Conservation (phyloP, 1,284 basidiomycete genomes). For the Sanghuangporus baumii region DNA sequence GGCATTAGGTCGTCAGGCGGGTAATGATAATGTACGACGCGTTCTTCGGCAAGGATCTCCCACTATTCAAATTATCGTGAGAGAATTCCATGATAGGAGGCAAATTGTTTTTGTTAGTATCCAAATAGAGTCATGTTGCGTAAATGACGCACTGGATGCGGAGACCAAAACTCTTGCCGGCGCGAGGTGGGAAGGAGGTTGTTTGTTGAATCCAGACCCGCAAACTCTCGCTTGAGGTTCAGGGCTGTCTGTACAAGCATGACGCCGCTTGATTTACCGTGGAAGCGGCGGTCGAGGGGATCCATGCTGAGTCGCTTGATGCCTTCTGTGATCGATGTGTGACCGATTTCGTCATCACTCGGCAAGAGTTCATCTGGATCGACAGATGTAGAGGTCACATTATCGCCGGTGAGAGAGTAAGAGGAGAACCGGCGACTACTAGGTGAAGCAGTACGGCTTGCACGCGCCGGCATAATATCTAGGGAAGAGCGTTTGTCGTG, state of each 20-base stretch:
- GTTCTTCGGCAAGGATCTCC: slow-evolving; percentile 33
- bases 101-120: not conserved
- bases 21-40: slow-evolving; percentile 35
- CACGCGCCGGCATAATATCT: slow-evolving; percentile 15
- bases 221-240: slow-evolving; percentile 56
- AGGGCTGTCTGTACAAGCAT: slow-evolving; percentile 62
- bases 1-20: slow-evolving; percentile 59
- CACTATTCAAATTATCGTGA: slow-evolving; percentile 32
- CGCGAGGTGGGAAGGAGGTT: slow-evolving; percentile 5
- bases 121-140: not conserved
- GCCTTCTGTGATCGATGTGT: slow-evolving; percentile 33
- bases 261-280: slow-evolving; percentile 67
- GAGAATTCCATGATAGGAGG: not conserved
- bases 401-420: not conserved
- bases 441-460: slow-evolving; percentile 12
- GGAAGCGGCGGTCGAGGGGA: slow-evolving; percentile 45
- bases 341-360: slow-evolving; percentile 33
- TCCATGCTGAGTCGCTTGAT: slow-evolving; percentile 32
- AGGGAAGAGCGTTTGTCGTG: slow-evolving; percentile 20
- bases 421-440: slow-evolving; percentile 6
- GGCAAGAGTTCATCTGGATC: slow-evolving; percentile 30
- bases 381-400: not conserved
- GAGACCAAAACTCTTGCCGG: slow-evolving; percentile 28
- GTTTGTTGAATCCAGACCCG: slow-evolving; percentile 28
- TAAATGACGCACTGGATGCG: slow-evolving; percentile 22